Conservation (phyloP, 495 filamentous ascomycete species). For the Penicillium roqueforti region DNA sequence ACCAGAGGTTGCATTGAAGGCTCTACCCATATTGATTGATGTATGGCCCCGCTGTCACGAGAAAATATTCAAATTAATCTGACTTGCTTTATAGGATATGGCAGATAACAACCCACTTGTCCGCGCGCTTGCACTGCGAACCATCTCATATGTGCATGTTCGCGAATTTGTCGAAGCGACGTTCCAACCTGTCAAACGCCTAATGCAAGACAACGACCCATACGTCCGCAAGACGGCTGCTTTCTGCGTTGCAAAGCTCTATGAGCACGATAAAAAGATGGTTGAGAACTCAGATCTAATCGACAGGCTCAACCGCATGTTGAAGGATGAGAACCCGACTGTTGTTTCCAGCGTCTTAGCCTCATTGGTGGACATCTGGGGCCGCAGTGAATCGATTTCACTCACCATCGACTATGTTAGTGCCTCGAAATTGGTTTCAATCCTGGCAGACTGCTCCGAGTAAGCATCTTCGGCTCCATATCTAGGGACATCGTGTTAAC, state of each 20-base stretch:
- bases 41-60: constrained; percentile 45
- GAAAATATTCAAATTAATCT: background rate
- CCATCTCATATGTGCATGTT: constrained; percentile 96
- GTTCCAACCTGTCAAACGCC: constrained; percentile 72
- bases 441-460: constrained; percentile 95
- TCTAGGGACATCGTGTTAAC: constrained; percentile 22
- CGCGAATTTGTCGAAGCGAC: constrained; percentile 93
- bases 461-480: constrained; percentile 41
- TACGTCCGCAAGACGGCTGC: constrained; percentile 98
- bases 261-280: constrained; percentile 88
- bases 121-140: constrained; percentile 85
- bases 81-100: constrained; percentile 65
- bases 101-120: constrained; percentile 90
- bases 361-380: constrained; percentile 96
- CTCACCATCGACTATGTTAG: constrained; percentile 96
- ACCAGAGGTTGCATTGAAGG: constrained; percentile 89
- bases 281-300: constrained; percentile 91
- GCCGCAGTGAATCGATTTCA: constrained; percentile 93
- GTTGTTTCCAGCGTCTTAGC: constrained; percentile 94
- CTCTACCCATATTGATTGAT: constrained; percentile 78
- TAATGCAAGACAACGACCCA: constrained; percentile 84
- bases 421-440: constrained; percentile 96
- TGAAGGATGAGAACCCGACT: constrained; percentile 94
- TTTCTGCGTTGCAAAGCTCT: constrained; percentile 94
- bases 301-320: constrained; percentile 81